Evolutionary conservation across 2,329 filamentous ascomycete species (phyloP), one percentile per base, ranked within the genome.

Genomic region (Aureobasidium namibiae): DNA sequence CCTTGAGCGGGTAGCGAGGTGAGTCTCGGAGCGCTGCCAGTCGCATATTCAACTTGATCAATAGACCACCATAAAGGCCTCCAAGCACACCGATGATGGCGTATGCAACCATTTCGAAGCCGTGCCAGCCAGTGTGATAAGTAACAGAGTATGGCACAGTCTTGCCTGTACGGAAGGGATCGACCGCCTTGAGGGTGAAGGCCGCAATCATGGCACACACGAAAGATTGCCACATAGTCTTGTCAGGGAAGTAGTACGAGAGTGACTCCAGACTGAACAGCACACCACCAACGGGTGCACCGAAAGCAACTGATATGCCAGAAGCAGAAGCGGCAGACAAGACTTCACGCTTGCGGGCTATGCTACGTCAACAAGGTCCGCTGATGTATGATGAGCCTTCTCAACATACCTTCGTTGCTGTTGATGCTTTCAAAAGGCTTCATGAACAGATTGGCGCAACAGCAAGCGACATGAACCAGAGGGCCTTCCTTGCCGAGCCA

Each of bases 191-290:
- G 4, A 99, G 79, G 14, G 91, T 90, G 38, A 97, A 90, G 18
- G 94, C 92, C 16, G 92, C 94, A n/a, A 95, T 90, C 92, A 97
- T 97, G 70, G 94, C 94, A 68, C 94, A 97, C 41, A 99, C 94
- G 69, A 99, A 99, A 68, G 91, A 96, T 72, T 96, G 94, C 94
- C 94, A 99, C 94, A 99, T 97, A 10, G 94, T 97, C 74, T 97
- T 97, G 74, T 97, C 92, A 0, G 94, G 92, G 66, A 97, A 97
- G 73, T 96, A 97, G 72, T 96, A 97, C 0, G 91, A 95, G 2
- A 97, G 78, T 81, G 95, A 90, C 82, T 96, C 92, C n/a, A 97
- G 82, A 73, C 90, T 95, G 77, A 97, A 97, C 21, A 97, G 76
- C 23, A 97, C 92, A 48, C 92, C 92, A 11, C 92, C 94, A 59